phyloP scores from a whole-genome alignment of 176 grass and related monocot genomes.

The Musa schizocarpa region DNA sequence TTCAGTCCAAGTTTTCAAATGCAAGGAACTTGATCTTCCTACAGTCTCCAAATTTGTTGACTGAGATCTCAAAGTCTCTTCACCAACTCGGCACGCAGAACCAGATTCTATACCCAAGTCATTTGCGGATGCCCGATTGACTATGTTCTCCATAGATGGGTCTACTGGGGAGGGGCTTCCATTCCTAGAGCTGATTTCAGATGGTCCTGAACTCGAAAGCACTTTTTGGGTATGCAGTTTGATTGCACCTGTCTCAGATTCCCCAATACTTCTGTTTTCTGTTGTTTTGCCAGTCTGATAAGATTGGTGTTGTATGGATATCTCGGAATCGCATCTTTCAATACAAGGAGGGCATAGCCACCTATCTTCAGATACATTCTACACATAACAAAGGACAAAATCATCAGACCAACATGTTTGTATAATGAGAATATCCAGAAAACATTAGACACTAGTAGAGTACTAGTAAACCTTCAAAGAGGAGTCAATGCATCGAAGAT shows the following conservation, averaged over 20 bases:
- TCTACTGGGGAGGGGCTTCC: neutral
- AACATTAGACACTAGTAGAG: neutral
- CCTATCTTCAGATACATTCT: constrained; percentile 9
- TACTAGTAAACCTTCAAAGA: constrained; percentile 3
- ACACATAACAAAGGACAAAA: neutral
- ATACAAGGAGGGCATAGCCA: constrained; percentile 14
- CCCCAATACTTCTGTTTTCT: neutral
- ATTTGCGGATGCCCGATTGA: neutral
- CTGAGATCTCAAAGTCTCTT: neutral
- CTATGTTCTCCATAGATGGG: neutral
- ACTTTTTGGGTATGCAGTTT: neutral
- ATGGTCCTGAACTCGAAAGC: neutral
- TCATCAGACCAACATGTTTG: constrained; percentile 1
- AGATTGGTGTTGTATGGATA: neutral
- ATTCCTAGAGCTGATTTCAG: neutral
- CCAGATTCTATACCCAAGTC: neutral
- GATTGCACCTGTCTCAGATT: neutral
- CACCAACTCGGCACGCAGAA: neutral
- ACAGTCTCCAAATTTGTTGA: neutral
- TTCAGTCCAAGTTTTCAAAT: constrained; percentile 1
- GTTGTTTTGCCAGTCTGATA: neutral
- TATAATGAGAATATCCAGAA: neutral
- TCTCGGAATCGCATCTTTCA: neutral
- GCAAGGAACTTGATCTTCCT: constrained; percentile 2
- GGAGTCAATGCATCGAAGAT: constrained; percentile 7